These are phyloP conservation scores for Aethionema arabicum DNA, from an alignment of 345 rosid species.

Conservation along the genomic window DNA sequence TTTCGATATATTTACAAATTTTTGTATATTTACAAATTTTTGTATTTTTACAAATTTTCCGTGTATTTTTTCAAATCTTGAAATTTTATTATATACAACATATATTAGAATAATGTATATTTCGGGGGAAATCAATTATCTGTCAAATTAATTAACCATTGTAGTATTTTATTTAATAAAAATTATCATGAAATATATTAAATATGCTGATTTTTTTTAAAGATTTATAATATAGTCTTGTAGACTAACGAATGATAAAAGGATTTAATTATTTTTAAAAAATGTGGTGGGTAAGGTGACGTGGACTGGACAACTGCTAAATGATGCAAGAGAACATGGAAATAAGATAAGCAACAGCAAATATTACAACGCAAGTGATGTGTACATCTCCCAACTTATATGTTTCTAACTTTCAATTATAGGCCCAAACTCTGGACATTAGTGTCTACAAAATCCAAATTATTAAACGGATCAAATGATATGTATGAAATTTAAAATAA, in stretches of 20 bases:
- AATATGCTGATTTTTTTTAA: not conserved
- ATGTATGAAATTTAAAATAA: no score
- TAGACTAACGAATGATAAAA: not conserved
- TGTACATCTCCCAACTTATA: conserved; percentile 5
- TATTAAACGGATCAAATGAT: no score
- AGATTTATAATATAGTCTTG: not conserved
- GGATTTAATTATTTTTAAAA: not conserved
- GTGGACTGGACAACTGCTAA: conserved; percentile 30
- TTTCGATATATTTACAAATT: no score
- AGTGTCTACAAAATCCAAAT: no score
- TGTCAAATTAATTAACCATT: no score
- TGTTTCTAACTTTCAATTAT: conserved; percentile 13
- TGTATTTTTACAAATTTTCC: no score
- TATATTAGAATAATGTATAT: no score
- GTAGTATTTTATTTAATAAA: not conserved
- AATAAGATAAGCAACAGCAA: conserved; percentile 16
- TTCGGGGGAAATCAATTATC: no score
- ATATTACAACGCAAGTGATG: conserved; percentile 9
- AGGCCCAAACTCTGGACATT: no score
- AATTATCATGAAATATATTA: conserved; percentile 5
- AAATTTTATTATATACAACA: no score
- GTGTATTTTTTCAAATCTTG: no score
- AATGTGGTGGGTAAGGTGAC: conserved; percentile 24
- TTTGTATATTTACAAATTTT: no score
- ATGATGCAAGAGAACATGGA: conserved; percentile 4